Evolutionary conservation across 2,329 filamentous ascomycete species (phyloP), one percentile per base, ranked within the genome.

Genomic region (Rutstroemia sp.): DNA sequence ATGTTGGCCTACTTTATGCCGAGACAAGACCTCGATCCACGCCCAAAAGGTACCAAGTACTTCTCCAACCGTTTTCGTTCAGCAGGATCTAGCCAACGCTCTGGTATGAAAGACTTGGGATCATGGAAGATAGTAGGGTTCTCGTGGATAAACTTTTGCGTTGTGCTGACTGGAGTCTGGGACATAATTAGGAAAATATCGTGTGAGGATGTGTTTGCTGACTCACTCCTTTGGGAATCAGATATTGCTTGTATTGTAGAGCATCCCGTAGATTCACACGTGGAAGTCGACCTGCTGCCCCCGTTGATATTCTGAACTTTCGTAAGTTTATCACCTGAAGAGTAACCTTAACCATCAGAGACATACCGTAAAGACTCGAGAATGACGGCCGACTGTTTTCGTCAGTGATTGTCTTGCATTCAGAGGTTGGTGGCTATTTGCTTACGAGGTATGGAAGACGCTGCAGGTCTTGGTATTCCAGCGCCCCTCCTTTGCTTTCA

Each of bases 101-200:
- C 58, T 9, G 62, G 62, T 9, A 48, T 10, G 49, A 63, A 63
- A 14, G 42, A 42, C 18, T 39, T n/a, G 23, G 62, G 60, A n/a
- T 21, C 46, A 6, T 54, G 52, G 49, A 62, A 63, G 46, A 63
- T 57, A 16, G 56, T 49, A 4, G 47, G 16, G 30, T 61, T 61
- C 19, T 58, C 27, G 41, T 63, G 62, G 21, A 39, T 62, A 14
- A 61, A 34, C 44, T 50, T 55, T 46, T 61, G 57, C 16, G 60
- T 61, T 34, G 53, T 62, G 42, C 54, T 53, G 5, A 63, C 56
- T 7, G 60, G 60, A 12, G 62, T 63, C 61, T 62, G 42, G 3
- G 23, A 25, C 14, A 21, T 21, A 9, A n/a, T 50, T 8, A 56
- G 45, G 2, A 49, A 19, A 34, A 12, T 34, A 10, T 34, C 10